Percentiles rank a stretch among this genome's conserved stretches.
Conservation (phyloP, 2,329 filamentous ascomycete genomes). For the Plectosphaerella sp. region DNA sequence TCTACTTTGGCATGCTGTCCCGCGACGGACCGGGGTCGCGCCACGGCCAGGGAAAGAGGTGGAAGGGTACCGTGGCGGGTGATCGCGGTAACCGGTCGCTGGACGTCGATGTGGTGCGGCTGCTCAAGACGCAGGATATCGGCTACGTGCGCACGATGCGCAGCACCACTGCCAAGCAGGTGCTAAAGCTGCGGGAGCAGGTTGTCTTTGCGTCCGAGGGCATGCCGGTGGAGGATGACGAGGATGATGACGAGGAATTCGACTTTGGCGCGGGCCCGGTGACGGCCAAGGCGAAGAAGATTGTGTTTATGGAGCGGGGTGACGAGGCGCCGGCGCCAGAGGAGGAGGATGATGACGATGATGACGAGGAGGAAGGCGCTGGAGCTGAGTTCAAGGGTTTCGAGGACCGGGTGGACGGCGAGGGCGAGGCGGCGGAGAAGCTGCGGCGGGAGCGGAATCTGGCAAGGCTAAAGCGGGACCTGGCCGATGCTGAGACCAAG, state of each 20-base stretch:
- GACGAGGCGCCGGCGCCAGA: conserved; percentile 24
- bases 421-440: conserved; percentile 24
- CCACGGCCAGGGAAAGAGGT: conserved; percentile 44
- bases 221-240: conserved; percentile 31
- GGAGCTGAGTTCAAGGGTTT: conserved; percentile 12
- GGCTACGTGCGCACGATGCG: conserved; percentile 61
- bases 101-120: conserved; percentile 51
- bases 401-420: conserved; percentile 12
- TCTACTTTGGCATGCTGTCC: conserved; percentile 67
- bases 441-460: conserved; percentile 31
- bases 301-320: conserved; percentile 44
- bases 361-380: background rate
- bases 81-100: conserved; percentile 54
- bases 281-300: conserved; percentile 38
- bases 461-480: conserved; percentile 40
- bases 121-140: conserved; percentile 66
- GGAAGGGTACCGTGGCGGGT: conserved; percentile 51
- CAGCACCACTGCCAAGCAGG: conserved; percentile 55
- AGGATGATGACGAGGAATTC: conserved; percentile 24
- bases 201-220: conserved; percentile 38
- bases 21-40: conserved; percentile 50
- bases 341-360: conserved; percentile 22
- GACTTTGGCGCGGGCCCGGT: conserved; percentile 24
- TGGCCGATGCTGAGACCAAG: conserved; percentile 49
- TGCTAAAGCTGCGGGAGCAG: conserved; percentile 49